phyloP scores from a whole-genome alignment of 352 stramenopile genomes.

The Phytophthora sansomeana region DNA sequence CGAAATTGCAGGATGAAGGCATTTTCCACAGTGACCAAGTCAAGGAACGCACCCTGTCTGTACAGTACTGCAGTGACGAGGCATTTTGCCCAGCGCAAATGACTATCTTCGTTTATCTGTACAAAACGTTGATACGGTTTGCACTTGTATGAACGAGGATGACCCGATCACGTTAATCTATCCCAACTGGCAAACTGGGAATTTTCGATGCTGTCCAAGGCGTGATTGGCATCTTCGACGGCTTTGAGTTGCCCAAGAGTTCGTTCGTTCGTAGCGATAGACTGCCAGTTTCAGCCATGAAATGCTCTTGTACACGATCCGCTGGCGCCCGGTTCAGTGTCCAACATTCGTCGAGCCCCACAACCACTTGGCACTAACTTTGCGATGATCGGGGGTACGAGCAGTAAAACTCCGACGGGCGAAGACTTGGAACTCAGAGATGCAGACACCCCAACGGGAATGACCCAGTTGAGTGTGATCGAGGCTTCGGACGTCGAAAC shows the following conservation, averaged over 20 bases:
- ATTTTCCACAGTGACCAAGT: neutral
- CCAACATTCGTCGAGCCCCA: neutral
- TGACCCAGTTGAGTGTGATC: slow-evolving; percentile 21
- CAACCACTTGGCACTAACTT: neutral
- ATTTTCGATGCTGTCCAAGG: slow-evolving; percentile 18
- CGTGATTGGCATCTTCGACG: slow-evolving; percentile 6
- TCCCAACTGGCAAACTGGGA: slow-evolving; percentile 21
- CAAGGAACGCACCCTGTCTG: too few species aligned
- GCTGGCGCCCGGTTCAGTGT: slow-evolving; percentile 10
- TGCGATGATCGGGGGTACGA: slow-evolving; percentile 17
- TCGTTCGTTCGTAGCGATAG: slow-evolving; percentile 11
- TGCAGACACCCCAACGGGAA: slow-evolving; percentile 15
- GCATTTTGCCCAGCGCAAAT: slow-evolving; percentile 16
- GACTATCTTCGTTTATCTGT: too few species aligned
- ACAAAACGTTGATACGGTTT: neutral
- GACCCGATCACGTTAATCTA: slow-evolving; percentile 15
- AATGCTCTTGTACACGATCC: neutral
- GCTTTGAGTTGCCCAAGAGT: neutral
- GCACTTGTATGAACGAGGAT: slow-evolving; percentile 1
- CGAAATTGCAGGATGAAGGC: neutral
- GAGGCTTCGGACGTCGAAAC: slow-evolving; percentile 14
- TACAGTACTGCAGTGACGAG: slow-evolving; percentile 16
- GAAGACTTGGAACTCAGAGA: slow-evolving; percentile 21
- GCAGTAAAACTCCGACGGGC: slow-evolving; percentile 21
- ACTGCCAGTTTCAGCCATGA: too few species aligned